Conservation (phyloP, 805 yeast species). For the Pichia nakasei region DNA sequence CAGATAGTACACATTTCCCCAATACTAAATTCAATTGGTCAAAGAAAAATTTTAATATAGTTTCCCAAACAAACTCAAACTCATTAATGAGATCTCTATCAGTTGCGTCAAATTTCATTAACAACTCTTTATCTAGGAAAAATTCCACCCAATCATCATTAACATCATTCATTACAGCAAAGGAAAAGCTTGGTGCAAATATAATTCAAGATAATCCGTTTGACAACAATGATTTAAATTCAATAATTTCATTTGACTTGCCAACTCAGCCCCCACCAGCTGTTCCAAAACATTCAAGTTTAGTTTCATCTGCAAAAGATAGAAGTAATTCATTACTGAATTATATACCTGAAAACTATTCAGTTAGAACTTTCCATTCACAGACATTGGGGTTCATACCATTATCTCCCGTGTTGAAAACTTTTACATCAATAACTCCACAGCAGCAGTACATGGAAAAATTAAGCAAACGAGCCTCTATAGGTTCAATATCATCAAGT, state of each 20-base stretch:
- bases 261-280: slow-evolving; percentile 6
- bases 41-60: not conserved
- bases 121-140: slow-evolving; percentile 20
- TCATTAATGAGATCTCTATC: slow-evolving; percentile 22
- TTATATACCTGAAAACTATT: slow-evolving; percentile 15
- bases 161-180: slow-evolving; percentile 18
- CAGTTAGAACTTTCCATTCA: slow-evolving; percentile 12
- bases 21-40: not conserved
- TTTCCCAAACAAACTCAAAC: not conserved
- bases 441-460: slow-evolving; percentile 6
- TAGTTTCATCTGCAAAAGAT: slow-evolving; percentile 5
- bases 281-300: slow-evolving; percentile 8
- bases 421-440: not conserved
- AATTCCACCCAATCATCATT: slow-evolving; percentile 25
- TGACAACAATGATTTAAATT: not conserved
- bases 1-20: not conserved
- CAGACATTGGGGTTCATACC: slow-evolving; percentile 6
- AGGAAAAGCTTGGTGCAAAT: too few relatives aligned
- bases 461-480: not conserved
- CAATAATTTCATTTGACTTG: not conserved
- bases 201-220: slow-evolving; percentile 4
- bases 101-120: slow-evolving; percentile 19
- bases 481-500: not conserved
- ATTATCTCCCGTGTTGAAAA: not conserved
- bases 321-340: slow-evolving; percentile 10